phyloP scores from a whole-genome alignment of 345 rosid species.

The Leavenworthia alabamica region DNA sequence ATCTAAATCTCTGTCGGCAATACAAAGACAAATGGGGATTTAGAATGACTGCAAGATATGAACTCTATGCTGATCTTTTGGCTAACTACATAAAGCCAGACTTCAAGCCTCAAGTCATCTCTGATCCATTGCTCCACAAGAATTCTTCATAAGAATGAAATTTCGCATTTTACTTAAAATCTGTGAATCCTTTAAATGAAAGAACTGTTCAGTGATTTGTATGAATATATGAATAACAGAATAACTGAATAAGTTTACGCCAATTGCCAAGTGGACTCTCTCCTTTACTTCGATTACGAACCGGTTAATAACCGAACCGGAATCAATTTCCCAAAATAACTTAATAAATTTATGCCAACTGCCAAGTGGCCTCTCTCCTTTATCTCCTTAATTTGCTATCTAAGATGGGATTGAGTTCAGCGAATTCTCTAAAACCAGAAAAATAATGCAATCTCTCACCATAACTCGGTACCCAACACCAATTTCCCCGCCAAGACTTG shows the following conservation, averaged over 20 bases:
- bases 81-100: slow-evolving; percentile 56
- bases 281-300: background rate
- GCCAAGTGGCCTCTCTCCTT: too few species aligned
- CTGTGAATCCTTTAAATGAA: background rate
- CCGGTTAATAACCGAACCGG: slow-evolving; percentile 4
- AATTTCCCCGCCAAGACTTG: slow-evolving; percentile 31
- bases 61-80: slow-evolving; percentile 56
- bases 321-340: background rate
- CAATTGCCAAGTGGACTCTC: background rate
- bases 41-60: slow-evolving; percentile 79
- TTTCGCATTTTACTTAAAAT: background rate
- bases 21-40: slow-evolving; percentile 95
- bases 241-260: background rate
- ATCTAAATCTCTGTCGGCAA: slow-evolving; percentile 87
- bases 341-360: too few species aligned
- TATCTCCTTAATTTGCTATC: background rate
- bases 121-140: slow-evolving; percentile 71
- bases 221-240: background rate
- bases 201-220: background rate
- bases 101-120: slow-evolving; percentile 64
- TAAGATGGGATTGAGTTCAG: slow-evolving; percentile 13
- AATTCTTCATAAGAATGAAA: slow-evolving; percentile 30
- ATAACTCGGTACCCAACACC: slow-evolving; percentile 21
- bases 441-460: slow-evolving; percentile 22
- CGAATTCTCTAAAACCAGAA: background rate